A percentile compares a stretch with the other conserved stretches of the same genome.
phyloP scores from a whole-genome alignment of 225 moss, liverwort and hornwort genomes.

The Pleurozium schreberi region DNA sequence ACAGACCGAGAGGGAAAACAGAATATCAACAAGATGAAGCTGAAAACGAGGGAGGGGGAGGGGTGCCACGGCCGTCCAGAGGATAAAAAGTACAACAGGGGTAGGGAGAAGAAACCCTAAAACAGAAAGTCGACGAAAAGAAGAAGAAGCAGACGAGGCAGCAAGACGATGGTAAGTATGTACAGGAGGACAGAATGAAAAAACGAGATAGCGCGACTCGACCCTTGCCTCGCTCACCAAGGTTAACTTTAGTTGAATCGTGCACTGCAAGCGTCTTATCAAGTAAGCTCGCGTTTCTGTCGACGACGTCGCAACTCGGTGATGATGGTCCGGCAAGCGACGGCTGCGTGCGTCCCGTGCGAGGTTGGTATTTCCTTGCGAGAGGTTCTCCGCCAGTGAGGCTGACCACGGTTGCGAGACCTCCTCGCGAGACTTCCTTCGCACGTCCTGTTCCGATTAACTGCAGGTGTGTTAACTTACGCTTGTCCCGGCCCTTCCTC shows the following conservation, averaged over 20 bases:
- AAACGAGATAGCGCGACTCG: background rate
- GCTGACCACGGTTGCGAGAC: background rate
- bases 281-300: background rate
- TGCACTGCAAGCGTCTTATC: background rate
- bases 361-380: background rate
- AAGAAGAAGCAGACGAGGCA: background rate
- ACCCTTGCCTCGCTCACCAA: background rate
- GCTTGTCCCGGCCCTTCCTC: background rate
- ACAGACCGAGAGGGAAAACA: background rate
- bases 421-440: background rate
- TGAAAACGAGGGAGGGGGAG: background rate
- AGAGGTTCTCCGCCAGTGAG: background rate
- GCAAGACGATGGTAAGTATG: background rate
- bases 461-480: background rate
- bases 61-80: background rate
- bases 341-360: background rate
- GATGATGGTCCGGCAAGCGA: background rate
- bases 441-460: background rate
- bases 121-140: background rate
- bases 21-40: background rate
- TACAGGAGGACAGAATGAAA: background rate
- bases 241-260: background rate
- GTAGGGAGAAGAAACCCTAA: background rate
- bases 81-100: background rate
- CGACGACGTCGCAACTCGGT: background rate